These are phyloP conservation scores for Salix purpurea DNA, from an alignment of 345 rosid species.

Conservation along the genomic window DNA sequence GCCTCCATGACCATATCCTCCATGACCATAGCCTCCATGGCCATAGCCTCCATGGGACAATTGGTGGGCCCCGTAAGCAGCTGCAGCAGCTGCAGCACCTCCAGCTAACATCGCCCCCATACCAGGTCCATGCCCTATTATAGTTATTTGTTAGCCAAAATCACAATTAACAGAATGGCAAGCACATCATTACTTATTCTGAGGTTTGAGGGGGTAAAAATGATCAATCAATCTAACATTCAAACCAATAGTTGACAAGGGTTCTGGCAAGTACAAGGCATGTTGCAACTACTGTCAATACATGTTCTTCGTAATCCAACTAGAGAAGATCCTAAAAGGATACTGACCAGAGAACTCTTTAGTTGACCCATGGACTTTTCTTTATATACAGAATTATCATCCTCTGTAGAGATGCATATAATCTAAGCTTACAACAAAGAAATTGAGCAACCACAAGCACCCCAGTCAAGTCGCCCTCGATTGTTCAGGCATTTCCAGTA, in stretches of 20 bases:
- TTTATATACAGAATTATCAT: too few species aligned
- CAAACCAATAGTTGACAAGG: background rate
- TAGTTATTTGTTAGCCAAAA: background rate
- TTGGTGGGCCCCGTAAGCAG: slow-evolving; percentile 66
- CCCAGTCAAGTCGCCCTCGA: too few species aligned
- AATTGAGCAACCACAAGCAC: too few species aligned
- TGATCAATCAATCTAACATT: background rate
- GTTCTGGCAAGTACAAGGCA: background rate
- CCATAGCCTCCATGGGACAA: slow-evolving; percentile 37
- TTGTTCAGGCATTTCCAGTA: background rate
- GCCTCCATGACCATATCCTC: slow-evolving; percentile 32
- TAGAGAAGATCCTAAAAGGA: background rate
- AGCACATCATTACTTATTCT: background rate
- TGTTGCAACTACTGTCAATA: background rate
- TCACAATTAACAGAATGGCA: background rate
- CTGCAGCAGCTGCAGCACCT: slow-evolving; percentile 67
- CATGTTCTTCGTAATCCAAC: background rate
- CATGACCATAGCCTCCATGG: slow-evolving; percentile 13
- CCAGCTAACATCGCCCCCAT: slow-evolving; percentile 67
- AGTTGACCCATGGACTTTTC: too few species aligned
- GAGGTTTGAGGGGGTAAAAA: background rate
- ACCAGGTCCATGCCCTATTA: slow-evolving; percentile 40
- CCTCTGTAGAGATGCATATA: too few species aligned
- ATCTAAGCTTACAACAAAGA: too few species aligned
- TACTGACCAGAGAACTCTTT: too few species aligned